These are phyloP conservation scores for Xylaria polymorpha DNA, from an alignment of 2,329 filamentous ascomycete genomes.

Conservation along the genomic window DNA sequence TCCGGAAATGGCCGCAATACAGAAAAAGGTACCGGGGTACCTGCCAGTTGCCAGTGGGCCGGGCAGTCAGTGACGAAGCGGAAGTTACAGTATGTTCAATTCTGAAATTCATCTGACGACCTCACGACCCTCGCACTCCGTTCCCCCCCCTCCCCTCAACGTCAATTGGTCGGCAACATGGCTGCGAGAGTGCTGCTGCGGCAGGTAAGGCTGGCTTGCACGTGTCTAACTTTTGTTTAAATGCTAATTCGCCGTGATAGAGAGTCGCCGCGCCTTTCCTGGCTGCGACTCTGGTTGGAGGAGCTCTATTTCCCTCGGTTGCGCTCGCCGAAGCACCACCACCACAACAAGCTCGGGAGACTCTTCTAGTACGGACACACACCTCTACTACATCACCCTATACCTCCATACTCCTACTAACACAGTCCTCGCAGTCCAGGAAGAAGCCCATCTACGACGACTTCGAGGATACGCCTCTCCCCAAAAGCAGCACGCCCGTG, in stretches of 20 bases:
- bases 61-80: conserved; percentile 25
- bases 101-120: conserved; percentile 33
- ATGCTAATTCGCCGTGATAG: conserved; percentile 48
- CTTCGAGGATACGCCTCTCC: conserved; percentile 58
- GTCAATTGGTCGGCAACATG: conserved; percentile 66
- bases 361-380: conserved; percentile 26
- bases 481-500: conserved; percentile 45
- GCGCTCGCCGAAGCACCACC: conserved; percentile 60
- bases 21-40: conserved; percentile 36
- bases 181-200: conserved; percentile 69
- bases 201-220: conserved; percentile 57
- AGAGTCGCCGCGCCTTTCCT: conserved; percentile 67
- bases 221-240: conserved; percentile 27
- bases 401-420: conserved; percentile 17
- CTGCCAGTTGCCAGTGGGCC: conserved; percentile 7
- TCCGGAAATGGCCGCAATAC: conserved; percentile 40
- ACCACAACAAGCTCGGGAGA: conserved; percentile 43
- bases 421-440: conserved; percentile 47
- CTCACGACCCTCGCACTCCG: conserved; percentile 30
- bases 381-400: conserved; percentile 18
- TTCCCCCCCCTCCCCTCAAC: conserved; percentile 36
- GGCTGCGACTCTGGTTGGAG: conserved; percentile 56
- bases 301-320: conserved; percentile 52
- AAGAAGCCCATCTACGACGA: conserved; percentile 87
- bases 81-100: conserved; percentile 20